A percentile compares a stretch with the other conserved stretches of the same genome.
Evolutionary conservation across 2,329 filamentous ascomycete species (phyloP).

Genomic region (Aspergillus caelatus): DNA sequence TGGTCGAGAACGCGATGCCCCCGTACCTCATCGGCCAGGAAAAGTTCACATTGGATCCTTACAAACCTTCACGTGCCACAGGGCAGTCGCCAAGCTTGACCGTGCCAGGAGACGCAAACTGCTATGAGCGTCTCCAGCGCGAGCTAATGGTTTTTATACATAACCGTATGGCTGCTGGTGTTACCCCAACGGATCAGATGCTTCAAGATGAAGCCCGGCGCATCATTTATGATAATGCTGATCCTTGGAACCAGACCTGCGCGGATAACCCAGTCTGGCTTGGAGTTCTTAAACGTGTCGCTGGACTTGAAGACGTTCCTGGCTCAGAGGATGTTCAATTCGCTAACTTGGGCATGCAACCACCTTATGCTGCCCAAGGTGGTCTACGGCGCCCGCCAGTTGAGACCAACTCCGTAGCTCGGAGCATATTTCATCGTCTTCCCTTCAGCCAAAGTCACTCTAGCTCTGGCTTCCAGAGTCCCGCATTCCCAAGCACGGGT

Average conservation of each 20-base stretch:
- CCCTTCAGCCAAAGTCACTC: constrained; percentile 30
- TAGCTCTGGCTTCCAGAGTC: constrained; percentile 37
- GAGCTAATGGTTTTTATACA: constrained; percentile 45
- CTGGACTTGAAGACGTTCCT: constrained; percentile 38
- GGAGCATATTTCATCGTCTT: constrained; percentile 25
- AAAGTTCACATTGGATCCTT: constrained; percentile 37
- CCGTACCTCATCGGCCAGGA: constrained; percentile 43
- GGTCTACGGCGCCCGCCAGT: constrained; percentile 36
- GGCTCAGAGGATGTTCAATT: constrained; percentile 38
- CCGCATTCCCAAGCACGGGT: constrained; percentile 31
- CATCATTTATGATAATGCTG: constrained; percentile 38
- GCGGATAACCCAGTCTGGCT: constrained; percentile 52
- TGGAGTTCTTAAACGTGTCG: constrained; percentile 47
- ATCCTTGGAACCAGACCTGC: constrained; percentile 48
- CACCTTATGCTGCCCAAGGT: constrained; percentile 45
- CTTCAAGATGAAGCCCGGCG: constrained; percentile 39
- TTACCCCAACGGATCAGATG: constrained; percentile 41
- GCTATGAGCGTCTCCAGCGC: constrained; percentile 43
- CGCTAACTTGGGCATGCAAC: constrained; percentile 45
- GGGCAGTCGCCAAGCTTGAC: constrained; percentile 22
- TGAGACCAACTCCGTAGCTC: constrained; percentile 36
- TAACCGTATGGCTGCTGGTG: constrained; percentile 35
- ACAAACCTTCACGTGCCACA: constrained; percentile 25
- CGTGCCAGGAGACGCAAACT: constrained; percentile 42
- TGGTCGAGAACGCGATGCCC: constrained; percentile 44